These are phyloP conservation scores for Lyophyllum shimeji DNA, from an alignment of 768 basidiomycete genomes.

Conservation along the genomic window DNA sequence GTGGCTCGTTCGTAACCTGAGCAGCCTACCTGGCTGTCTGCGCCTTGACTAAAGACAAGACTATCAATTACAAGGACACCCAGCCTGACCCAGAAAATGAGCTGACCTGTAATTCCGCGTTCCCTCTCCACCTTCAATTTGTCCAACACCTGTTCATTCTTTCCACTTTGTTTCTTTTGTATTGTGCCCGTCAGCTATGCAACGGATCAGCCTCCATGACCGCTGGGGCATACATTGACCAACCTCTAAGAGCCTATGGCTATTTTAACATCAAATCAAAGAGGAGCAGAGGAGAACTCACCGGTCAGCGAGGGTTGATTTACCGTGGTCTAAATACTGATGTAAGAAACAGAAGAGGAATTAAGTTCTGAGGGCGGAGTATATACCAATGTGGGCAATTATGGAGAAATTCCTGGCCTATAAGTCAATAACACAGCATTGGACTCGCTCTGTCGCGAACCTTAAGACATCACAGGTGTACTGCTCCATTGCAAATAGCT, in stretches of 20 bases:
- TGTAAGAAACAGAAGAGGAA: conserved; percentile 4
- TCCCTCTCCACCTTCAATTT: conserved; percentile 97
- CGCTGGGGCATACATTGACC: not conserved
- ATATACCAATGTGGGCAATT: conserved; percentile 89
- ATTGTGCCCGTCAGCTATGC: conserved; percentile 87
- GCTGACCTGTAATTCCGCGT: conserved; percentile 87
- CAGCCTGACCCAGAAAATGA: not conserved
- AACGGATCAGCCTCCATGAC: conserved; percentile 16
- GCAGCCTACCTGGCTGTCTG: conserved; percentile 79
- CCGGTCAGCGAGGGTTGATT: conserved; percentile 92
- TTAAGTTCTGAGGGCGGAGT: not conserved
- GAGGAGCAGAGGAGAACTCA: conserved; percentile 28
- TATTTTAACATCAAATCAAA: conserved; percentile 4
- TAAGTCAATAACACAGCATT: conserved; percentile 2
- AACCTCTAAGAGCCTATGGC: conserved; percentile 70
- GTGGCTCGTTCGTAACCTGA: not conserved
- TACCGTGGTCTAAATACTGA: conserved; percentile 73
- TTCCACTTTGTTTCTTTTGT: conserved; percentile 55
- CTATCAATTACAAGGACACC: conserved; percentile 3
- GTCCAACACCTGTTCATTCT: conserved; percentile 85
- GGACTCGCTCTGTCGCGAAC: conserved; percentile 31
- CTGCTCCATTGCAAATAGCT: conserved; percentile 52
- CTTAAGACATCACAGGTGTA: conserved; percentile 70
- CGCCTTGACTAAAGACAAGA: conserved; percentile 70
- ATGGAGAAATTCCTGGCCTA: conserved; percentile 86